Conservation (phyloP, 805 yeast genomes). For the Brettanomyces bruxellensis region DNA sequence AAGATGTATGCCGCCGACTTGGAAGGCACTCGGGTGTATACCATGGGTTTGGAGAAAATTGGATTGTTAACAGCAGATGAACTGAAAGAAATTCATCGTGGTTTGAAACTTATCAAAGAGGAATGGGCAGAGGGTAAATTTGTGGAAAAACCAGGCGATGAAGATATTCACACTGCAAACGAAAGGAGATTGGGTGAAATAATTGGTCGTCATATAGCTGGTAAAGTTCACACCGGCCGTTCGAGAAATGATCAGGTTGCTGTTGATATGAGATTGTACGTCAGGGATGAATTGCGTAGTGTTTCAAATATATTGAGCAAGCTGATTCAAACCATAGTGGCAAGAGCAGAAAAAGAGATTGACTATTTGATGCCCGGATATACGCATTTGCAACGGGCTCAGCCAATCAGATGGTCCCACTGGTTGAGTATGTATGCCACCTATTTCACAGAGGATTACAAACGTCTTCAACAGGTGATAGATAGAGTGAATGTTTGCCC, state of each 20-base stretch:
- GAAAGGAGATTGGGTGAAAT: slow-evolving; percentile 96
- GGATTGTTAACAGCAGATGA: slow-evolving; percentile 70
- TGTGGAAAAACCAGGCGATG: slow-evolving; percentile 81
- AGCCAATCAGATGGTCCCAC: slow-evolving; percentile 99
- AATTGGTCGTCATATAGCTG: slow-evolving; percentile 88
- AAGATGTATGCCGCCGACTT: slow-evolving; percentile 92
- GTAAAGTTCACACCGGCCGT: slow-evolving; percentile 99
- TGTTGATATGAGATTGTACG: slow-evolving; percentile 95
- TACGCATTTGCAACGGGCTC: slow-evolving; percentile 97
- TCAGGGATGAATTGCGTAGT: slow-evolving; percentile 68
- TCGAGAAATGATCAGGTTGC: slow-evolving; percentile 98
- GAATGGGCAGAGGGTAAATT: slow-evolving; percentile 77
- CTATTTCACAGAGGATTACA: slow-evolving; percentile 83
- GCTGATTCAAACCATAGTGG: slow-evolving; percentile 59
- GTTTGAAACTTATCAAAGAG: slow-evolving; percentile 56
- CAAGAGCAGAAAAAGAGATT: slow-evolving; percentile 78
- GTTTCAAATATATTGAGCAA: slow-evolving; percentile 44
- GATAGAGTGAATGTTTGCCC: slow-evolving; percentile 84
- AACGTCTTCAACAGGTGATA: slow-evolving; percentile 72
- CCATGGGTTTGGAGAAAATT: slow-evolving; percentile 73
- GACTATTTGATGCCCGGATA: slow-evolving; percentile 97
- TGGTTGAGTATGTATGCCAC: slow-evolving; percentile 95
- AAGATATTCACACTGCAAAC: slow-evolving; percentile 97
- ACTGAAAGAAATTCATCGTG: slow-evolving; percentile 71
- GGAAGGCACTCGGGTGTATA: slow-evolving; percentile 89